These are phyloP conservation scores for Komagataea norvegica DNA, from an alignment of 1,139 yeast species.

Conservation along the genomic window DNA sequence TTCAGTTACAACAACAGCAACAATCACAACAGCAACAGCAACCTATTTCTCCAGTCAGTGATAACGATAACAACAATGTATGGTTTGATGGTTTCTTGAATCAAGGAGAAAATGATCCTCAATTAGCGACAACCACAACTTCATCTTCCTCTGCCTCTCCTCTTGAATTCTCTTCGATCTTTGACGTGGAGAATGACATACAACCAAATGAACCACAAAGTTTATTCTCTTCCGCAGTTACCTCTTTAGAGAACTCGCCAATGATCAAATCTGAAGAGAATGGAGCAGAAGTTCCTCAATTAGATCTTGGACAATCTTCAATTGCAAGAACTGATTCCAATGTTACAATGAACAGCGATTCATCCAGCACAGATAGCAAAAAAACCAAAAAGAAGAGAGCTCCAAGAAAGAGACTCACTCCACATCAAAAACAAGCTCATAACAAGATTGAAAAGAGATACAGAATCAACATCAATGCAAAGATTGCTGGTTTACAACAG, in stretches of 20 bases:
- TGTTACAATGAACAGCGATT: slow-evolving; percentile 4
- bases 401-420: slow-evolving; percentile 53
- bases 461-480: slow-evolving; percentile 67
- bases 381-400: slow-evolving; percentile 40
- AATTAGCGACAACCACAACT: slow-evolving; percentile 1
- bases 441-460: slow-evolving; percentile 67
- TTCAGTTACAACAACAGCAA: slow-evolving; percentile 11
- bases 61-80: slow-evolving; percentile 9
- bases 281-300: slow-evolving; percentile 12
- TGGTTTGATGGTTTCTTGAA: slow-evolving; percentile 23
- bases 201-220: slow-evolving; percentile 16
- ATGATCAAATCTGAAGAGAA: slow-evolving; percentile 25
- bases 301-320: slow-evolving; percentile 9
- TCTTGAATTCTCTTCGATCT: slow-evolving; percentile 25
- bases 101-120: slow-evolving; percentile 8
- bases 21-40: slow-evolving; percentile 9
- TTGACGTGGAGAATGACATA: slow-evolving; percentile 17
- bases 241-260: slow-evolving; percentile 26
- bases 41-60: slow-evolving; percentile 10
- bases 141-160: slow-evolving; percentile 23
- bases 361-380: slow-evolving; percentile 6
- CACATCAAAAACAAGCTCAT: slow-evolving; percentile 65
- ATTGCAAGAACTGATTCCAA: slow-evolving; percentile 5
- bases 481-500: slow-evolving; percentile 61
- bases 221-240: slow-evolving; percentile 23